Evolutionary conservation across 306 rosid species (phyloP).

Genomic region (Cercis canadensis): DNA sequence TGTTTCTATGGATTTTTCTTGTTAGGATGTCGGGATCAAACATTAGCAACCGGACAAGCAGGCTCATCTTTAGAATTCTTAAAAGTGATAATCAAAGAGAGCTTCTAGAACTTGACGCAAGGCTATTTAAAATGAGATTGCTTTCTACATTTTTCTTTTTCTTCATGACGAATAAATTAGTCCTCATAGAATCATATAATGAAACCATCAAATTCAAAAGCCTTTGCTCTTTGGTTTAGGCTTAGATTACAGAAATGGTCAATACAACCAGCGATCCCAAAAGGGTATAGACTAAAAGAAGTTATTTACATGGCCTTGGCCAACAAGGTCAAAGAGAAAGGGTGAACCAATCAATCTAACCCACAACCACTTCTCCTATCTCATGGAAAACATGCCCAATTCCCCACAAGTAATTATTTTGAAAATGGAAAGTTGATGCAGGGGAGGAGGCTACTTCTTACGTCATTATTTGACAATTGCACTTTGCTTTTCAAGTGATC

Average conservation of each 20-base stretch:
- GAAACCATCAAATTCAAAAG: background rate
- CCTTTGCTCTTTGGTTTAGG: constrained; percentile 17
- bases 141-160: constrained; percentile 11
- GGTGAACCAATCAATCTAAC: constrained; percentile 70
- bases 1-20: constrained; percentile 27
- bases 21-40: constrained; percentile 61
- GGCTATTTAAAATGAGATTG: background rate
- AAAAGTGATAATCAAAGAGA: constrained; percentile 24
- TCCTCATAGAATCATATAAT: constrained; percentile 9
- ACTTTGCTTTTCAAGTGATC: constrained; percentile 21
- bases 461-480: constrained; percentile 46
- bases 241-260: constrained; percentile 11
- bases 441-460: constrained; percentile 22
- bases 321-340: constrained; percentile 57
- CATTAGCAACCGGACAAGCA: constrained; percentile 41
- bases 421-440: constrained; percentile 39
- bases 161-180: constrained; percentile 2
- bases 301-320: constrained; percentile 16
- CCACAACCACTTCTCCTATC: constrained; percentile 51
- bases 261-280: background rate
- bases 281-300: constrained; percentile 10
- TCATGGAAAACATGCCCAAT: constrained; percentile 41
- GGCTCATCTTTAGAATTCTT: constrained; percentile 28
- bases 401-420: constrained; percentile 11
- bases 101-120: constrained; percentile 36